Percentiles rank a stretch among this genome's conserved stretches.
These are phyloP conservation scores for Glarea lozoyensis DNA, from an alignment of 495 filamentous ascomycete genomes.

Conservation along the genomic window DNA sequence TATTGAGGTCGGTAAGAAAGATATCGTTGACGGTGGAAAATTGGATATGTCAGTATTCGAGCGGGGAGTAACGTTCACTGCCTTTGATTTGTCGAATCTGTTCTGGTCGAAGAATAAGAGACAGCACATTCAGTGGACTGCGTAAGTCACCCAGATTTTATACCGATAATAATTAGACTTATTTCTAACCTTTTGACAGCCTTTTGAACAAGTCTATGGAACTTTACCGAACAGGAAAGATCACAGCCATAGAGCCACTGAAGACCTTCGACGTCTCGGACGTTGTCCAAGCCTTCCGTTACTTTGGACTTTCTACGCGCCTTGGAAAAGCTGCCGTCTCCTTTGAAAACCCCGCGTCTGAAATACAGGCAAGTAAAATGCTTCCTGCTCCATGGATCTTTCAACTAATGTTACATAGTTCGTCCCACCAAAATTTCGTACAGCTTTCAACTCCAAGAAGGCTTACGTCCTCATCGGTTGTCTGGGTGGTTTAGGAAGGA, in stretches of 20 bases:
- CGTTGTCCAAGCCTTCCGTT: neutral
- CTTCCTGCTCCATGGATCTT: no score
- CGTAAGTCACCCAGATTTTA: no score
- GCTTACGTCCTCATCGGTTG: slow-evolving; percentile 23
- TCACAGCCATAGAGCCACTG: neutral
- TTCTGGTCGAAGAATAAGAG: slow-evolving; percentile 14
- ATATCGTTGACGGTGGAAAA: slow-evolving; percentile 20
- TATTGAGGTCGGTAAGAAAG: slow-evolving; percentile 34
- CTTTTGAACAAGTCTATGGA: neutral
- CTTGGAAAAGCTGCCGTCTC: slow-evolving; percentile 2
- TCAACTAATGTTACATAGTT: no score
- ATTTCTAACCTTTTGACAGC: no score
- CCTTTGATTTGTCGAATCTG: slow-evolving; percentile 5
- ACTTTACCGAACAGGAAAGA: neutral
- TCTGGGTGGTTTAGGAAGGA: slow-evolving; percentile 23
- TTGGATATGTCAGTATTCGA: slow-evolving; percentile 25
- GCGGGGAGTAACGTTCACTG: slow-evolving; percentile 23
- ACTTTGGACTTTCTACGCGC: neutral
- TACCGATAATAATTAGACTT: no score
- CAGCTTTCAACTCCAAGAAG: neutral
- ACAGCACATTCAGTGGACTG: neutral
- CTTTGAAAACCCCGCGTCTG: neutral
- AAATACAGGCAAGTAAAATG: no score
- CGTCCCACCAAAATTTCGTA: neutral
- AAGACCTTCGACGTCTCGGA: neutral